Base-by-base conservation (phyloP, 192 early-diverging fungal species). In the Gamsiella multidivaricata region DNA sequence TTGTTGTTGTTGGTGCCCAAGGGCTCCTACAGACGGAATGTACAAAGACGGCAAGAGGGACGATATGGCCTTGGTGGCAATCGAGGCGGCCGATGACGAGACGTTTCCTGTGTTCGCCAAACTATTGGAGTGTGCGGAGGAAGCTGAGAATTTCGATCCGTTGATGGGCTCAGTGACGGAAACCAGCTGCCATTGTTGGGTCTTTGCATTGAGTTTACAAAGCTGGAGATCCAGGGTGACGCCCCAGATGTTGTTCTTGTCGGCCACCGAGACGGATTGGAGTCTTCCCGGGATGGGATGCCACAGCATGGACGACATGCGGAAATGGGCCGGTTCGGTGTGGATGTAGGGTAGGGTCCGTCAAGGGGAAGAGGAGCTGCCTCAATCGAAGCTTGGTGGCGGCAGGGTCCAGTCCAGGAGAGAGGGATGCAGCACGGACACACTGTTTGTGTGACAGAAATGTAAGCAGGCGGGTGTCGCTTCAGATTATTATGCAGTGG, bases 141-240 rank as follows among this genome's bases (percentile, higher is more conserved):
- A 37, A 5, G 54, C 47, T 7, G 74, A 62, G 53, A 61, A 56
- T 8, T 59, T 34, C 18, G 58, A 15, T 1, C 39, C 53, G 50
- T 57, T 64, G 20, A 47, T 49, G 0, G 34, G 15, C 43, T 69
- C 74, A 23, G 66, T 69, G 10, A 78, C 65, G 23, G 60, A 45
- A 18, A 78, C 74, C 3, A 78, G 61, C 25, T 69, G 65, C 74
- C 74, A 78, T 32, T 69, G 65, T 22, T 64, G 54, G 9, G 45
- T 52, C 18, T 32, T 28, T 4, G 34, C 34, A 29, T 69, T 61
- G 61, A 78, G 22, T 37, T 55, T 78, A 31, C 65, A 67, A 17
- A 78, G 65, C 32, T 78, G 74, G 6, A 57, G 54, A 37, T 78
- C 74, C 15, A 78, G 65, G 9, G 74, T 78, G 29, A 78, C 74